Percentiles rank a stretch among this genome's conserved stretches.
phyloP scores from a whole-genome alignment of 2,329 filamentous ascomycete genomes.

The Penicillium verrucosum region DNA sequence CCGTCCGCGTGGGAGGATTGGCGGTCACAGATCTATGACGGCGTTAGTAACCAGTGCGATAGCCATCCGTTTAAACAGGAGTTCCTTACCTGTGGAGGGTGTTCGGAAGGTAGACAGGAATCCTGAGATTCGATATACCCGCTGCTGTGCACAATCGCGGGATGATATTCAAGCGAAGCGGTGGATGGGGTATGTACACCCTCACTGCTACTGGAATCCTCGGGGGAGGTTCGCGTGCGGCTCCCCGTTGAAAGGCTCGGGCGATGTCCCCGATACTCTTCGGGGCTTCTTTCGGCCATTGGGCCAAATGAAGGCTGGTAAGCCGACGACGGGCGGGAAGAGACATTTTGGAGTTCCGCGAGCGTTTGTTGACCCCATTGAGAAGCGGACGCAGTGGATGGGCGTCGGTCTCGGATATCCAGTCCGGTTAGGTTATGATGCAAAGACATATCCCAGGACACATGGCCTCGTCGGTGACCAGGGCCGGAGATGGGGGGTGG shows the following conservation, averaged over 20 bases:
- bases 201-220: slow-evolving; percentile 50
- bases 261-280: slow-evolving; percentile 29
- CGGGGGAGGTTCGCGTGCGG: slow-evolving; percentile 43
- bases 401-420: slow-evolving; percentile 39
- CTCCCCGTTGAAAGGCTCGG: slow-evolving; percentile 28
- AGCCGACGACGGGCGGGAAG: slow-evolving; percentile 34
- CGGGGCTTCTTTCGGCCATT: slow-evolving; percentile 26
- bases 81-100: slow-evolving; percentile 43
- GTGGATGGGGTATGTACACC: slow-evolving; percentile 48
- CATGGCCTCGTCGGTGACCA: slow-evolving; percentile 45
- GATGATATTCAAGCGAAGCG: slow-evolving; percentile 48
- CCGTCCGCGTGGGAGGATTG: slow-evolving; percentile 29
- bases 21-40: slow-evolving; percentile 35
- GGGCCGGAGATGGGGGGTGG: slow-evolving; percentile 43
- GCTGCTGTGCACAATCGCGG: slow-evolving; percentile 48
- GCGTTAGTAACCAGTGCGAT: slow-evolving; percentile 30
- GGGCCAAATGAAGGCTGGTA: slow-evolving; percentile 32
- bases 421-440: slow-evolving; percentile 45
- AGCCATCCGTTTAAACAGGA: slow-evolving; percentile 24
- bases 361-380: slow-evolving; percentile 47
- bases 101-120: slow-evolving; percentile 34
- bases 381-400: slow-evolving; percentile 34
- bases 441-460: slow-evolving; percentile 49
- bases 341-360: slow-evolving; percentile 40
- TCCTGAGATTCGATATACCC: slow-evolving; percentile 47